Percentiles rank a stretch among this genome's conserved stretches.
These are phyloP conservation scores for Globisporangium iwayamae DNA, from an alignment of 352 stramenopile species.

Conservation along the genomic window DNA sequence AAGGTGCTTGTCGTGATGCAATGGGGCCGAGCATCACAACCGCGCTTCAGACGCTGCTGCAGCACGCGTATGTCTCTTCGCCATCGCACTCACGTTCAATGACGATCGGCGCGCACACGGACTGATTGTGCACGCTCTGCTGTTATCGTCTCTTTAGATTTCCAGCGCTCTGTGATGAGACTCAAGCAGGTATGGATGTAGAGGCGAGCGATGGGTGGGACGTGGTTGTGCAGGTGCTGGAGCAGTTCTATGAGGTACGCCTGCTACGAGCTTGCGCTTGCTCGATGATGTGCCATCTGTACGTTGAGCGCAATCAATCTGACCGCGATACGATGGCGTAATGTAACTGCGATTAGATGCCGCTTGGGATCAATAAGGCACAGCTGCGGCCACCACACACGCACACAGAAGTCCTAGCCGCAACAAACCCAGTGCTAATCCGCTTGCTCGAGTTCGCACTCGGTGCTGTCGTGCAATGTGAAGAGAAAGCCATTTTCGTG, in stretches of 20 bases:
- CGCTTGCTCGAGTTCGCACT: slow-evolving; percentile 43
- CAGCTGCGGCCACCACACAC: slow-evolving; percentile 10
- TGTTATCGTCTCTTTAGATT: slow-evolving; percentile 16
- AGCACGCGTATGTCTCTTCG: slow-evolving; percentile 12
- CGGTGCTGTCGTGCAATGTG: slow-evolving; percentile 51
- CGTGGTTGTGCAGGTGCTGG: slow-evolving; percentile 21
- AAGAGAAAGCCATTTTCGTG: slow-evolving; percentile 50
- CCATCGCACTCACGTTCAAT: background rate
- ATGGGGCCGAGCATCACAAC: background rate
- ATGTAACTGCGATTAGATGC: slow-evolving; percentile 16
- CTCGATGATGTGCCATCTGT: background rate
- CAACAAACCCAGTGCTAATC: slow-evolving; percentile 11
- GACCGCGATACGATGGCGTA: background rate
- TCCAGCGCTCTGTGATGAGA: slow-evolving; percentile 23
- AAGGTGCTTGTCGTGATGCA: background rate
- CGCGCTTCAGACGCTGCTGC: slow-evolving; percentile 23
- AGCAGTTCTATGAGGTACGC: slow-evolving; percentile 59
- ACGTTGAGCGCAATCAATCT: background rate
- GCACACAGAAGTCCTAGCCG: slow-evolving; percentile 5
- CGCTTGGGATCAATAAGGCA: slow-evolving; percentile 18
- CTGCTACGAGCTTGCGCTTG: too few species aligned
- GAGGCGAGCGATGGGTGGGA: slow-evolving; percentile 18
- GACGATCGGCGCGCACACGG: background rate
- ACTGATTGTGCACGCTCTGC: background rate
- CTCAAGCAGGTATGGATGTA: background rate